Evolutionary conservation across 1,284 basidiomycete genomes (phyloP), one percentile per base, ranked within the genome.

Genomic region (Pulveroboletus sp.): DNA sequence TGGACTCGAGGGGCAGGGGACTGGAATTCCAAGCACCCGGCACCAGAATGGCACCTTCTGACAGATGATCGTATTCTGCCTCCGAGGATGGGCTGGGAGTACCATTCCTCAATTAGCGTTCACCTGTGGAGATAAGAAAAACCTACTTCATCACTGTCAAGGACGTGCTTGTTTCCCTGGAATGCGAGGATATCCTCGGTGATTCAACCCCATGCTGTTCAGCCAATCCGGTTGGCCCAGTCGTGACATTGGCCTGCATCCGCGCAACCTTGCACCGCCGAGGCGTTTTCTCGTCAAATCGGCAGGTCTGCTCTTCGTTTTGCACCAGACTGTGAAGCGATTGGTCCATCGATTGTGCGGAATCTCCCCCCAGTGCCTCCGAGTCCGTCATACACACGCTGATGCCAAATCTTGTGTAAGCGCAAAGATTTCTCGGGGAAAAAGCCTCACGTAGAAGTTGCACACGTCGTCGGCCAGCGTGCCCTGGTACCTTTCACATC

Each of bases 141-240:
- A 50, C 59, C 47, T 45, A 63, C 61, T 5, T 39, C 5, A 19
- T 44, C 4, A 40, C 36, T 36, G 32, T 8, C 9, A 43, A 33
- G 11, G 32, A 39, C 11, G 24, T 19, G 29, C 10, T 17, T 37
- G 16, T 13, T 13, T 52, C 39, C 3, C 2, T 36, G 12, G n/a
- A n/a, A 26, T 41, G 7, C 39, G 46, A 26, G 6, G 44, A 42
- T 11, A 36, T 11, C 16, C 2, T 29, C 10, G 49, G 26, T 12
- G 35, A 35, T 11, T 52, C 41, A 6, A 8, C 15, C 2, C 5
- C 39, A 21, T 10, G 26, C 1, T 46, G 36, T 21, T 48, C 51
- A 9, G 36, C 3, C 6, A 2, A 21, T 21, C 11, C 3, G 6
- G 26, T 43, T 10, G 42, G 33, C 6, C 12, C 39, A 2, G 44